Conservation (phyloP, 352 stramenopile genomes). For the Pythium brassicae region DNA sequence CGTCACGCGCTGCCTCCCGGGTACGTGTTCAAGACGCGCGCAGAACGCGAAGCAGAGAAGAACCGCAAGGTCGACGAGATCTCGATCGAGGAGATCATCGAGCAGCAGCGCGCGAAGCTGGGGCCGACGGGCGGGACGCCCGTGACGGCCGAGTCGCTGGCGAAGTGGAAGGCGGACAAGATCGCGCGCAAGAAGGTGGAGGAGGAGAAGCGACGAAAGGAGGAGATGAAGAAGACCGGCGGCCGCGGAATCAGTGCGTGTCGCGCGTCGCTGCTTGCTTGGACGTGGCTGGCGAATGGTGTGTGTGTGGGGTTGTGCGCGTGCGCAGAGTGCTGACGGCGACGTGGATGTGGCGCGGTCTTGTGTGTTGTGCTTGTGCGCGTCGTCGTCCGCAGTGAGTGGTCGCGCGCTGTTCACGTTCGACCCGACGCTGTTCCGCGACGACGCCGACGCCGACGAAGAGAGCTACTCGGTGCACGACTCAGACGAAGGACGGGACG, state of each 20-base stretch:
- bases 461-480: constrained; percentile 78
- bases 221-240: constrained; percentile 82
- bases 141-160: constrained; percentile 85
- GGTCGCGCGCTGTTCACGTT: constrained; percentile 89
- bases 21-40: constrained; percentile 87
- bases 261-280: background rate
- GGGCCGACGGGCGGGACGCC: constrained; percentile 80
- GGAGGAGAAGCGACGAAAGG: constrained; percentile 80
- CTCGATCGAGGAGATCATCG: constrained; percentile 89
- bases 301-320: background rate
- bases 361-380: constrained; percentile 13
- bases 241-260: constrained; percentile 81
- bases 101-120: constrained; percentile 85
- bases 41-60: constrained; percentile 82
- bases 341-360: constrained; percentile 6
- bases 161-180: constrained; percentile 89
- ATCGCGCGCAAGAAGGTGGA: constrained; percentile 64
- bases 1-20: constrained; percentile 84
- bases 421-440: constrained; percentile 88
- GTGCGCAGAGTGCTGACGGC: background rate
- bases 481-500: constrained; percentile 32
- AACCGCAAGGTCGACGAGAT: constrained; percentile 80
- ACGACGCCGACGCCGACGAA: constrained; percentile 87
- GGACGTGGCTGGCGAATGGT: background rate
- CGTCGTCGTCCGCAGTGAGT: constrained; percentile 55